Evolutionary conservation across 2,329 filamentous ascomycete genomes (phyloP), one percentile per base, ranked within the genome.

Genomic region (Fusarium nanum): DNA sequence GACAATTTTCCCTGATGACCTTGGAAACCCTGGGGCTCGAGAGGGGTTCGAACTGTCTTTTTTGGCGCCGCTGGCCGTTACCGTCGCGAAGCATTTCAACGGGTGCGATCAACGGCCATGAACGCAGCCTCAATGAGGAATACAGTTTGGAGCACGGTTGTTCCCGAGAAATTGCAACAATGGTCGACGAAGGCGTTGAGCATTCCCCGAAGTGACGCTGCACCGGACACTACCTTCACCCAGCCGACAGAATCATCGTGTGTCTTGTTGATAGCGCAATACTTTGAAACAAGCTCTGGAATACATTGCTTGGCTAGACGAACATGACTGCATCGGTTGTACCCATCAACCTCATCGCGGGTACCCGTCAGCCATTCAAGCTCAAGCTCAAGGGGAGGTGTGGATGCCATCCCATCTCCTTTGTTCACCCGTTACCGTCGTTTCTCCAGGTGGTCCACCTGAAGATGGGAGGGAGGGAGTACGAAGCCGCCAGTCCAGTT

Each of bases 41-140:
- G 60, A 60, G 61, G 46, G 57, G 57, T 55, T 60, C 25, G 25
- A 49, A 55, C 55, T 70, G 52, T 23, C 47, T 59, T 63, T 63
- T 59, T 63, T 61, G 59, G 64, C 46, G 60, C 60, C 44, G 70
- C 57, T 71, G 67, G 34, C 67, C 62, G 54, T 56, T 62, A 41
- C 45, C 58, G 42, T 64, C 48, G 53, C 45, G 68, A 65, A 46
- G 53, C 42, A 60, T 53, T 46, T 54, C 34, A 67, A 65, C 41
- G 60, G 53, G 49, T 56, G 55, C 61, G 59, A 60, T 57, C 53
- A 62, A 67, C 44, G 47, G 50, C 47, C 55, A 41, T 18, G 57
- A 68, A 55, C 49, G 58, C 52, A 61, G 54, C 41, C 54, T 64
- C 57, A 41, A 58, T 50, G 46, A 25, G 27, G 11, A 60, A 64